Conservation (phyloP, 768 basidiomycete species). For the Suillus brevipes region DNA sequence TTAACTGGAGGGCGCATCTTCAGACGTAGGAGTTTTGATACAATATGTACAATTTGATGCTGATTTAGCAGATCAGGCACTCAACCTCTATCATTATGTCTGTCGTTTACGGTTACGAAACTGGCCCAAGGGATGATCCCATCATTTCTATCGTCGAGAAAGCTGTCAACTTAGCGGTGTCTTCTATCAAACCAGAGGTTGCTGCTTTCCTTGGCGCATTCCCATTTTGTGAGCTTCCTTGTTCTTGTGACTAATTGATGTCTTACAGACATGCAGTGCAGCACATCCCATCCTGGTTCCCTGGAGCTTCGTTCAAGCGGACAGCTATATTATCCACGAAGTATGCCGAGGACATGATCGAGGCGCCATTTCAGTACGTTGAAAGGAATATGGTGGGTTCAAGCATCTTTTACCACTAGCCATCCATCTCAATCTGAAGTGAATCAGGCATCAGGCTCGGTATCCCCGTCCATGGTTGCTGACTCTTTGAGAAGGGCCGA, state of each 20-base stretch:
- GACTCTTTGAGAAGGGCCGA: conserved; percentile 20
- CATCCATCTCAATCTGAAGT: neutral
- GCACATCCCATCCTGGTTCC: conserved; percentile 41
- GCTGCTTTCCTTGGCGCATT: conserved; percentile 39
- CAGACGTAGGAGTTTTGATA: conserved; percentile 22
- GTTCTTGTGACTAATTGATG: neutral
- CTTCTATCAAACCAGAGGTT: conserved; percentile 27
- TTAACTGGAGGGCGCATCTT: conserved; percentile 20
- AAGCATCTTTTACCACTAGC: neutral
- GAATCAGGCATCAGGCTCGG: conserved; percentile 25
- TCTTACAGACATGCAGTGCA: conserved; percentile 25
- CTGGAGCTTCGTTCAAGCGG: conserved; percentile 38
- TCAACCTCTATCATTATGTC: conserved; percentile 32
- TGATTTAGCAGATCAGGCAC: conserved; percentile 16
- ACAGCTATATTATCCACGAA: conserved; percentile 24
- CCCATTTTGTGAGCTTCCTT: conserved; percentile 33
- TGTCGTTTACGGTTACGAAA: conserved; percentile 32
- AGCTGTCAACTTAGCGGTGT: conserved; percentile 23
- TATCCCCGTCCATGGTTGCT: conserved; percentile 29
- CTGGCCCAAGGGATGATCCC: conserved; percentile 25
- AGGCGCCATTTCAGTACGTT: conserved; percentile 34
- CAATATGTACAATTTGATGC: neutral
- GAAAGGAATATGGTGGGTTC: conserved; percentile 33
- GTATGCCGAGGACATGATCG: conserved; percentile 24
- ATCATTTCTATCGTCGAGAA: conserved; percentile 27